Evolutionary conservation across 2,329 filamentous ascomycete genomes (phyloP).

Genomic region (Venturia pyrina): DNA sequence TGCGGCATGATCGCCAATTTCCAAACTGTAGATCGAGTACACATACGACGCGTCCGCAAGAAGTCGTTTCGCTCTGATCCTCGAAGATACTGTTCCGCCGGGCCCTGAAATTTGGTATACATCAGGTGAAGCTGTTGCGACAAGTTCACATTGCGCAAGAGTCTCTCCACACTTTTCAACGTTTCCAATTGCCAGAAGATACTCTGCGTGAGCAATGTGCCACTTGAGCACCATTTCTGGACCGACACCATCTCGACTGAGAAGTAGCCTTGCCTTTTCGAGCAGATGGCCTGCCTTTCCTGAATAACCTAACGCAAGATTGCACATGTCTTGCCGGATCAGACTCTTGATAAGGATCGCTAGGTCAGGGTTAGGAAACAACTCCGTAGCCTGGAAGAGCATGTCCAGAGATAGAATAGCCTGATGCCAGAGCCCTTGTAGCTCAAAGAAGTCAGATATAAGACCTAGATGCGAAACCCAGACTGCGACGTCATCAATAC

Average conservation of each 20-base stretch:
- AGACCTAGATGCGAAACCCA: conserved; percentile 43
- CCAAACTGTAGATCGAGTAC: conserved; percentile 55
- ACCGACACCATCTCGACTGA: conserved; percentile 29
- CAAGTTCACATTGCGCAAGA: conserved; percentile 21
- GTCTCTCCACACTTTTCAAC: conserved; percentile 45
- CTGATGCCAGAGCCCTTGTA: conserved; percentile 44
- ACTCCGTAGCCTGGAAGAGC: conserved; percentile 37
- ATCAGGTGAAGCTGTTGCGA: conserved; percentile 17
- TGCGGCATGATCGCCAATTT: conserved; percentile 36
- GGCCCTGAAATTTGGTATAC: conserved; percentile 19
- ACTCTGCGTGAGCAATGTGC: conserved; percentile 65
- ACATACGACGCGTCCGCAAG: conserved; percentile 24
- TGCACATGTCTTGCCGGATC: conserved; percentile 42
- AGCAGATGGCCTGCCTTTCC: conserved; percentile 49
- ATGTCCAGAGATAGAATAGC: conserved; percentile 41
- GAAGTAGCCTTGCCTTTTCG: conserved; percentile 44
- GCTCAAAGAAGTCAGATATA: conserved; percentile 46
- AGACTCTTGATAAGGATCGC: conserved; percentile 33
- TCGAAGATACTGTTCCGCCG: conserved; percentile 23
- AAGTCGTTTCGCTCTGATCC: conserved; percentile 34
- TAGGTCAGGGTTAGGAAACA: conserved; percentile 27
- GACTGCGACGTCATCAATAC: conserved; percentile 43
- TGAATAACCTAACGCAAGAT: conserved; percentile 50
- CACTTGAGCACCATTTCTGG: conserved; percentile 44
- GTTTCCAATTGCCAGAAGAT: conserved; percentile 57